Base-by-base conservation (phyloP, 2,329 filamentous ascomycete genomes). In the Hypoxylon sp. region DNA sequence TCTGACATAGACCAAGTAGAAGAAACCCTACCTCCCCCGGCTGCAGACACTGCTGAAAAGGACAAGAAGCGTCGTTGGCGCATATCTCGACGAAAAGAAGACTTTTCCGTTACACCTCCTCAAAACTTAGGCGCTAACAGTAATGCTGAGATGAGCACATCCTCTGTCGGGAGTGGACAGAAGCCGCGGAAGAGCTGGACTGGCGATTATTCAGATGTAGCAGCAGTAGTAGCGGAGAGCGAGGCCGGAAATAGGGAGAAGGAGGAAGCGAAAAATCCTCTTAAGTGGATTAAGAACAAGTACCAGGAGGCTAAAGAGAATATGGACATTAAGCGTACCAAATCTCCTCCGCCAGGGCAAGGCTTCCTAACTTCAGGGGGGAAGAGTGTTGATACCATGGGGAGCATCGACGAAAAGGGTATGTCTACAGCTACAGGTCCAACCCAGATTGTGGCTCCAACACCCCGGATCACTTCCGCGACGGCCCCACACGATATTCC, bases 1-100 rank as follows among this genome's bases (percentile, higher is more conserved):
- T 97, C 94, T 0, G 94, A 97, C 76, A 78, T 90, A 31, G 94
- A 97, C 69, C 90, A 92, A 67, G 79, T 86, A 9, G 92, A 94
- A 29, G 92, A 94, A 33, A 48, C 46, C 9, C 22, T 62, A 31
- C 71, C 69, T 10, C 52, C 58, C 11, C 67, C 73, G 11, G 70
- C 72, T 24, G 35, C 66, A 4, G 85, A 85, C 3, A 78, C 80
- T 47, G 83, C 88, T 13, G 90, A 92, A 59, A 90, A 87, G 73
- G 90, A 92, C 59, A 92, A 90, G 79, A 92, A 91, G 75, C 88
- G 86, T 64, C 89, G 91, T 29, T 88, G 87, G 83, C 93, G 94
- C 83, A 85, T 94, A 58, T 91, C 93, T 17, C 90, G 90, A 19
- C 86, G 85, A 60, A 89, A 86, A 67, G 87, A 90, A 35, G 89